These are phyloP conservation scores for Perilla frutescens DNA, from an alignment of 257 asterid genomes.

Conservation along the genomic window DNA sequence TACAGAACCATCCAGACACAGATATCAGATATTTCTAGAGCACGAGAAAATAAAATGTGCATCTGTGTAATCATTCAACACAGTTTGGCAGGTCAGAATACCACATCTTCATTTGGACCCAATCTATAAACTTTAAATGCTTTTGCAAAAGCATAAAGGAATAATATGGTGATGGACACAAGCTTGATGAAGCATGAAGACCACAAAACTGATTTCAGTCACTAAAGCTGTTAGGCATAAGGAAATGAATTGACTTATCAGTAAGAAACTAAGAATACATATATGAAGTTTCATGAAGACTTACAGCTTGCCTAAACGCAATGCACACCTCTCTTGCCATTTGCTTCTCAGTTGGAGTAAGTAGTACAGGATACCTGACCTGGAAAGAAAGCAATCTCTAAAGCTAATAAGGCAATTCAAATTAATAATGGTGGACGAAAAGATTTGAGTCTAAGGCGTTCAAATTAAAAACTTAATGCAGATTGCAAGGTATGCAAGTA, in stretches of 20 bases:
- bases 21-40: not conserved
- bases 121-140: not conserved
- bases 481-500: not conserved
- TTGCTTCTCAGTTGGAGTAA: conserved; percentile 95
- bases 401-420: conserved; percentile 21
- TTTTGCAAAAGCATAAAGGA: conserved; percentile 15
- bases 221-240: conserved; percentile 20
- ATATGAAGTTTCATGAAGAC: conserved; percentile 39
- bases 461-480: conserved; percentile 31
- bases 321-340: conserved; percentile 97
- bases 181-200: conserved; percentile 15
- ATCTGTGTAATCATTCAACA: conserved; percentile 1
- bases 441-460: conserved; percentile 14
- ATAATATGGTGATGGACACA: conserved; percentile 13
- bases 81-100: conserved; percentile 9
- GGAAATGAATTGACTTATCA: conserved; percentile 7
- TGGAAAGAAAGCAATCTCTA: conserved; percentile 40
- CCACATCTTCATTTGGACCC: conserved; percentile 23
- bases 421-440: conserved; percentile 14
- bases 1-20: conserved; percentile 1
- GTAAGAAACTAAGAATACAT: conserved; percentile 22
- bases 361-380: conserved; percentile 98
- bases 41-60: not conserved
- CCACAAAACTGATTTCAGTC: conserved; percentile 9
- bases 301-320: conserved; percentile 97